Evolutionary conservation across 352 stramenopile genomes (phyloP).

Genomic region (Phytophthora pseudosyringae): DNA sequence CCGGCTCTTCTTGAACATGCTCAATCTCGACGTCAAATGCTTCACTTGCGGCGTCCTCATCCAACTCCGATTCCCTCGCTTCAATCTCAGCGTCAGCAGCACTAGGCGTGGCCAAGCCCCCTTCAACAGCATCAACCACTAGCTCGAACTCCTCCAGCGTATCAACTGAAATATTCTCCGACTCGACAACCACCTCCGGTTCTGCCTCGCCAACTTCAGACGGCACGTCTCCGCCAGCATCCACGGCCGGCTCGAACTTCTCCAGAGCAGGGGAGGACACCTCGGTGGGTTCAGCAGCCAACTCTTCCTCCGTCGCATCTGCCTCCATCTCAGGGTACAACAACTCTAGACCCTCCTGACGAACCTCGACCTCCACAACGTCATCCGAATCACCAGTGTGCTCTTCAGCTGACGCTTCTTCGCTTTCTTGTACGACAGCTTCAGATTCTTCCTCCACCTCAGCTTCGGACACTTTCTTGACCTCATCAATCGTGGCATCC

Average conservation of each 20-base stretch:
- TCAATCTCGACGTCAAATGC: neutral
- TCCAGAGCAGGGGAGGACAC: neutral
- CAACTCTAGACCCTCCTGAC: constrained; percentile 27
- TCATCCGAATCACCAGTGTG: neutral
- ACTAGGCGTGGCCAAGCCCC: neutral
- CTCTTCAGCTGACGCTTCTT: constrained; percentile 3
- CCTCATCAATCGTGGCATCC: constrained; percentile 3
- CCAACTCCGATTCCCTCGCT: constrained; percentile 1
- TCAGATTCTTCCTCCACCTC: constrained; percentile 3
- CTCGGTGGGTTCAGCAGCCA: constrained; percentile 22
- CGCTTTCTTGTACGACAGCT: constrained; percentile 1
- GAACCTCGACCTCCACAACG: constrained; percentile 33
- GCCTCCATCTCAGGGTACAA: constrained; percentile 14
- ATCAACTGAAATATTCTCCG: constrained; percentile 3
- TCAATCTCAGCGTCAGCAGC: neutral
- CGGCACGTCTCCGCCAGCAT: neutral
- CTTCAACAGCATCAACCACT: constrained; percentile 1
- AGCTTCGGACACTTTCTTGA: no score
- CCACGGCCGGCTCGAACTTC: constrained; percentile 3
- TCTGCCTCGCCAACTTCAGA: neutral
- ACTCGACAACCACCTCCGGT: neutral
- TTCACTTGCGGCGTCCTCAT: neutral
- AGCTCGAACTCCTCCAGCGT: constrained; percentile 4
- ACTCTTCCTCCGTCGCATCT: constrained; percentile 20
- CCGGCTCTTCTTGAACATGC: neutral